Base-by-base conservation (phyloP, 2,329 filamentous ascomycete genomes). In the Aphanocladium album region DNA sequence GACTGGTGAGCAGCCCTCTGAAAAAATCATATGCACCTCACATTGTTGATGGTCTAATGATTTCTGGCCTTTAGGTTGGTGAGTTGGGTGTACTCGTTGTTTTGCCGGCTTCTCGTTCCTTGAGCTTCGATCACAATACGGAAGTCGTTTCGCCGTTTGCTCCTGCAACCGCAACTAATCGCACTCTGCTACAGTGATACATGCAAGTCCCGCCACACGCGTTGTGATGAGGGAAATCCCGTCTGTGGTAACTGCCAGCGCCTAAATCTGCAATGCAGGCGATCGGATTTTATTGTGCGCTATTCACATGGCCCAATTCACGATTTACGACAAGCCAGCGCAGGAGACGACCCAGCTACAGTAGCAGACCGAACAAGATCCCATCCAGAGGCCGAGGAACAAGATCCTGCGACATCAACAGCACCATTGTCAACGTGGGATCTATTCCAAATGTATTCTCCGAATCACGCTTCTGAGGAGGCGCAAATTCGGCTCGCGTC, bases 201-300 rank as follows among this genome's bases (percentile, higher is more conserved):
- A 5, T 56, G 53, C 53, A 56, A 56, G 25, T 3, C 53, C 16
- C 53, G 53, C 17, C 53, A 56, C 25, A 56, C 53, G 12, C 27
- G 33, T 9, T 61, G 60, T 33, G 60, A 61, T 35, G 60, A 61
- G 60, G 45, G 23, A 12, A 57, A 53, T n/a, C 60, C 61, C 14
- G 23, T 55, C 45, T 62, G 61, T 27, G 51, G 57, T 17, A 56
- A 60, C 30, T 62, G 61, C 46, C 14, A 37, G 17, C 51, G 57
- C 14, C 52, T 51, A 17, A 50, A 47, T 23, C 33, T 62, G 33
- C 14, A 55, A 19, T 62, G 61, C 39, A 45, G 45, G 2, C 56
- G 45, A 43, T 41, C 14, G n/a, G 45, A 60, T 6, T 49, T 56
- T 25, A 60, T 62, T 3, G 25, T 46, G 16, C 58, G n/a, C 21